Evolutionary conservation across 192 early-diverging fungal species (phyloP).

Genomic region (Dispira simplex): DNA sequence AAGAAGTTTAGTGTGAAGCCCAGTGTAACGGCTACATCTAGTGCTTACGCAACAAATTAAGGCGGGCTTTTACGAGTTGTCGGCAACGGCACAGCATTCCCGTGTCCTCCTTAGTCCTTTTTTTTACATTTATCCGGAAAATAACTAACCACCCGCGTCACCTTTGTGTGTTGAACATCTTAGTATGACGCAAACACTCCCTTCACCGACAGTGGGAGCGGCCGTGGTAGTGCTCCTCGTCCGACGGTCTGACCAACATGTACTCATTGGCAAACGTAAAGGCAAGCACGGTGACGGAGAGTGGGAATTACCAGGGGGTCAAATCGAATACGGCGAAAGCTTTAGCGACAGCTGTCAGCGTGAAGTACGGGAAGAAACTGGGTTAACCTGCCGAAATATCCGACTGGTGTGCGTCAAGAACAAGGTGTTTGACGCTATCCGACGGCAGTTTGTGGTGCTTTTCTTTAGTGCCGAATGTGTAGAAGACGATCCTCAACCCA

Average conservation of each 20-base stretch:
- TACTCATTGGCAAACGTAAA: constrained; percentile 8
- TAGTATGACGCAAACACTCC: too few species aligned
- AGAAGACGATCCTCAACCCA: constrained; percentile 4
- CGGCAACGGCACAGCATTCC: not conserved
- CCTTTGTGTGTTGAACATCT: too few species aligned
- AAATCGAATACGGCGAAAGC: constrained; percentile 11
- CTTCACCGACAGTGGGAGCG: not conserved
- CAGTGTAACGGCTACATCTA: too few species aligned
- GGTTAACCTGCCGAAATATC: not conserved
- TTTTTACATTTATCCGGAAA: not conserved
- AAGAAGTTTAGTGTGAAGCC: too few species aligned
- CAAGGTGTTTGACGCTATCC: not conserved
- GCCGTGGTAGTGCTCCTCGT: constrained; percentile 10
- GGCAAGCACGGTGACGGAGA: not conserved
- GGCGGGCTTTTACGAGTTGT: not conserved
- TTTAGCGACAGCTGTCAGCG: constrained; percentile 5
- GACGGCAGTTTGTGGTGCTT: constrained; percentile 1
- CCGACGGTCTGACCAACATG: constrained; percentile 4
- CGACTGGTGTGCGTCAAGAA: constrained; percentile 5
- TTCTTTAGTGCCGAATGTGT: constrained; percentile 10
- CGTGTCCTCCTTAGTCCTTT: not conserved
- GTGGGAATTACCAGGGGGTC: constrained; percentile 11
- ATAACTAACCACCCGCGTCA: not conserved
- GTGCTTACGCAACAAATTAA: not conserved
- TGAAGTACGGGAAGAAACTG: constrained; percentile 5